A percentile compares a stretch with the other conserved stretches of the same genome.
phyloP scores from a whole-genome alignment of 148 eudicot species.

The Drosera capensis region DNA sequence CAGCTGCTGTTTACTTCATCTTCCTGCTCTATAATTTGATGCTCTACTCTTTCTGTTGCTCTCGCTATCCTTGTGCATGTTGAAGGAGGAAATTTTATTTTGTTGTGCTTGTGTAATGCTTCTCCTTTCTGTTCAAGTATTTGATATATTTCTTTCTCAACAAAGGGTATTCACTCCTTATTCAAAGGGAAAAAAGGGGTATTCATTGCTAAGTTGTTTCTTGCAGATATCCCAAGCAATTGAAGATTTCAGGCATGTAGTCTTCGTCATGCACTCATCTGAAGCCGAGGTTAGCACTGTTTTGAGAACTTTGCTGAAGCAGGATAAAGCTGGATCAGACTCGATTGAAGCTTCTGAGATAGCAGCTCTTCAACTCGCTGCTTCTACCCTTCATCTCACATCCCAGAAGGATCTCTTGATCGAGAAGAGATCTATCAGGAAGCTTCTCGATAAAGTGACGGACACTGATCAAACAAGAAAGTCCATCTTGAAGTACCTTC shows the following conservation, averaged over 20 bases:
- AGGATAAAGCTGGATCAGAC: constrained; percentile 12
- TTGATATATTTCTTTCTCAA: too few species aligned
- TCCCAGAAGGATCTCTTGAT: constrained; percentile 26
- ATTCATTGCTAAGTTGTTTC: constrained; percentile 1
- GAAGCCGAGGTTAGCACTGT: constrained; percentile 41
- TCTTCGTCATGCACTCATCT: constrained; percentile 19
- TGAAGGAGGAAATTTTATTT: too few species aligned
- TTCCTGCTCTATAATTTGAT: background rate
- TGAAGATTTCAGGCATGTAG: constrained; percentile 12
- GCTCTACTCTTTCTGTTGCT: too few species aligned
- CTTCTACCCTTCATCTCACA: constrained; percentile 22
- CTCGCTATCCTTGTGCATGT: too few species aligned
- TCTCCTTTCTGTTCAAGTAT: too few species aligned
- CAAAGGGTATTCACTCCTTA: too few species aligned
- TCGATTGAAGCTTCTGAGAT: constrained; percentile 19
- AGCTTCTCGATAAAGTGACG: constrained; percentile 13
- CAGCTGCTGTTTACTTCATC: constrained; percentile 3
- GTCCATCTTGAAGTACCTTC: constrained; percentile 21
- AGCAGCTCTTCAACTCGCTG: constrained; percentile 25
- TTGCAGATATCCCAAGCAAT: constrained; percentile 28
- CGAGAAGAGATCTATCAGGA: constrained; percentile 33
- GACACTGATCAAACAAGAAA: constrained; percentile 16
- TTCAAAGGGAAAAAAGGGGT: too few species aligned
- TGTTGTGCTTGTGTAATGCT: too few species aligned
- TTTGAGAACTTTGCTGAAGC: constrained; percentile 22